A percentile compares a stretch with the other conserved stretches of the same genome.
phyloP scores from a whole-genome alignment of 768 basidiomycete species.

The Tubosaeta brunneosetosa region DNA sequence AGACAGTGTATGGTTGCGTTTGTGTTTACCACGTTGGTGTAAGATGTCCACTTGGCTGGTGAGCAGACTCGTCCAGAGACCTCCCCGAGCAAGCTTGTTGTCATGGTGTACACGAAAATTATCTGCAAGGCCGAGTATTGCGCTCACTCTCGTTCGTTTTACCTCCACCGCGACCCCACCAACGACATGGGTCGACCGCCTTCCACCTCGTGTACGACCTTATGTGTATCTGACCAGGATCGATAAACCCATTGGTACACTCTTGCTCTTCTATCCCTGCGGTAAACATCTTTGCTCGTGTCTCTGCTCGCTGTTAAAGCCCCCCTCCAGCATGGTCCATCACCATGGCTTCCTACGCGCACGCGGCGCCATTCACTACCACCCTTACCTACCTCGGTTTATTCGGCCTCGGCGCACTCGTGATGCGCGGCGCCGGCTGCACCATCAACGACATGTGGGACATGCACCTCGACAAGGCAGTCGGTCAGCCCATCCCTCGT shows the following conservation, averaged over 20 bases:
- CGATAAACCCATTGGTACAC: slow-evolving; percentile 94
- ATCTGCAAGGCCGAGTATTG: background rate
- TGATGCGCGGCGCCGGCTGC: slow-evolving; percentile 98
- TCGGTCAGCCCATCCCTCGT: slow-evolving; percentile 48
- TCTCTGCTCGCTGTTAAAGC: background rate
- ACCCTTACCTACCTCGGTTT: slow-evolving; percentile 75
- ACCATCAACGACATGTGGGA: slow-evolving; percentile 99
- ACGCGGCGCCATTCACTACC: slow-evolving; percentile 57
- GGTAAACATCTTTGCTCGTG: slow-evolving; percentile 45
- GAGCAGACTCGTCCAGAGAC: background rate
- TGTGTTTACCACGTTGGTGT: background rate
- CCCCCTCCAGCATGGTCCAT: slow-evolving; percentile 84
- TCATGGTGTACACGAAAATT: background rate
- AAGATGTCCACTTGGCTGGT: slow-evolving; percentile 11
- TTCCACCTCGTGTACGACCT: slow-evolving; percentile 59
- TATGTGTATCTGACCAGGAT: slow-evolving; percentile 85
- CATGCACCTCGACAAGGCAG: slow-evolving; percentile 81
- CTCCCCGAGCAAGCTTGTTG: background rate
- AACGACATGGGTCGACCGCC: slow-evolving; percentile 60
- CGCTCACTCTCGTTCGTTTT: slow-evolving; percentile 11
- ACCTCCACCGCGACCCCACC: slow-evolving; percentile 17
- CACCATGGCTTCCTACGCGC: slow-evolving; percentile 89
- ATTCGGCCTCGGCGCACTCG: slow-evolving; percentile 84
- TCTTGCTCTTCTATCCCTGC: slow-evolving; percentile 91
- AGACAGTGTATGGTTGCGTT: background rate